A percentile compares a stretch with the other conserved stretches of the same genome.
Evolutionary conservation across 1,284 basidiomycete genomes (phyloP).

Genomic region (Rhodotorula sp.): DNA sequence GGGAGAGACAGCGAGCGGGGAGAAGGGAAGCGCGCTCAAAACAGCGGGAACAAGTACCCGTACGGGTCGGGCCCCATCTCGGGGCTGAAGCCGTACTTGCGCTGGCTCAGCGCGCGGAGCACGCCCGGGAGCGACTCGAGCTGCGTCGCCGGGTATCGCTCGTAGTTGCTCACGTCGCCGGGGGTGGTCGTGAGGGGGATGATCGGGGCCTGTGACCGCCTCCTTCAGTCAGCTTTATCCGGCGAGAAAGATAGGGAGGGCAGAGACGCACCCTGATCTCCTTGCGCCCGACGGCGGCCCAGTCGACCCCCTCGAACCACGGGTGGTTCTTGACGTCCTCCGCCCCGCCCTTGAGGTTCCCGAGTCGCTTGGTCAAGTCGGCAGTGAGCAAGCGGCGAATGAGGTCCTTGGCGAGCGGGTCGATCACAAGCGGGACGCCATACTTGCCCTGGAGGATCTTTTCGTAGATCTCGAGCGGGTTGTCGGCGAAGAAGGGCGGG

Average conservation of each 20-base stretch:
- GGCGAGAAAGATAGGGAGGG: too few relatives aligned
- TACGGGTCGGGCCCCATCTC: constrained; percentile 33
- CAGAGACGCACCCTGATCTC: constrained; percentile 38
- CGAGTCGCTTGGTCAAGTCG: constrained; percentile 46
- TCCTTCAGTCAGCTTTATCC: rapidly evolving
- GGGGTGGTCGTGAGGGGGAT: constrained; percentile 41
- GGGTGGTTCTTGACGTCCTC: constrained; percentile 46
- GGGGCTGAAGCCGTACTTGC: constrained; percentile 27
- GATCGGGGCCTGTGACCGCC: constrained; percentile 44
- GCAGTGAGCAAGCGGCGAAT: constrained; percentile 43
- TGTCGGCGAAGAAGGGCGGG: constrained; percentile 48
- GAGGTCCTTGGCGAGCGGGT: constrained; percentile 45
- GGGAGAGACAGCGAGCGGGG: not conserved
- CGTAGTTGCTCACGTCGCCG: constrained; percentile 47
- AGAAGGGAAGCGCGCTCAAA: constrained; percentile 1
- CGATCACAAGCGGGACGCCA: constrained; percentile 42
- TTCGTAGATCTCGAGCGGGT: constrained; percentile 47
- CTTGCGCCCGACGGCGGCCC: constrained; percentile 43
- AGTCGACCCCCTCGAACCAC: constrained; percentile 50
- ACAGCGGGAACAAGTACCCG: constrained; percentile 38
- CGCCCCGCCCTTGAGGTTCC: constrained; percentile 46
- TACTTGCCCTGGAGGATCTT: constrained; percentile 46
- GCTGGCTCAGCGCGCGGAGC: constrained; percentile 30
- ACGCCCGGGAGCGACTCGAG: constrained; percentile 45
- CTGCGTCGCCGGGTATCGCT: constrained; percentile 43